Evolutionary conservation across 2,329 filamentous ascomycete genomes (phyloP).

Genomic region (Corinectria fuckeliana): DNA sequence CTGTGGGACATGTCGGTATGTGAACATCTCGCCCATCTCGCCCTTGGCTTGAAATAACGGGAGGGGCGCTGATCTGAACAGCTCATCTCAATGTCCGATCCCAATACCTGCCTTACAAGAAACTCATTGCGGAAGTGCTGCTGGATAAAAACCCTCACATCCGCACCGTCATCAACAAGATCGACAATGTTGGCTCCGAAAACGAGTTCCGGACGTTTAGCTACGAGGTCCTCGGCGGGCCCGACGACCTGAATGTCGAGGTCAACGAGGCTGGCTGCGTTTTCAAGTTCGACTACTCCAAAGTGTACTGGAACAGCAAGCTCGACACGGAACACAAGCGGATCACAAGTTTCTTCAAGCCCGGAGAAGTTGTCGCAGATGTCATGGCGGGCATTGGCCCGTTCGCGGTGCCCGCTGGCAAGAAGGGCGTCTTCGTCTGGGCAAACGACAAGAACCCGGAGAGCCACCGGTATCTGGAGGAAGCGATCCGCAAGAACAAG

Average conservation of each 20-base stretch:
- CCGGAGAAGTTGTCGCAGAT: slow-evolving; percentile 90
- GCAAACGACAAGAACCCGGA: slow-evolving; percentile 97
- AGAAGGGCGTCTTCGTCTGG: slow-evolving; percentile 90
- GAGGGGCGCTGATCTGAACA: slow-evolving; percentile 38
- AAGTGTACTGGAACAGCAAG: slow-evolving; percentile 97
- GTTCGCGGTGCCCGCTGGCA: slow-evolving; percentile 90
- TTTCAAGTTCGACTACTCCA: slow-evolving; percentile 94
- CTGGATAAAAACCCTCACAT: slow-evolving; percentile 87
- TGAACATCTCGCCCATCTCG: slow-evolving; percentile 14
- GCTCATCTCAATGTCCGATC: slow-evolving; percentile 91
- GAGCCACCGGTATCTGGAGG: slow-evolving; percentile 74
- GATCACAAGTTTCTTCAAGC: slow-evolving; percentile 75
- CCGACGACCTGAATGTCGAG: slow-evolving; percentile 82
- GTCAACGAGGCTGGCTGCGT: slow-evolving; percentile 81
- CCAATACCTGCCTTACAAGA: slow-evolving; percentile 83
- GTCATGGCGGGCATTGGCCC: slow-evolving; percentile 98
- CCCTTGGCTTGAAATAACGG: not conserved
- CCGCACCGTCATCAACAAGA: slow-evolving; percentile 94
- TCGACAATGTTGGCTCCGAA: slow-evolving; percentile 83
- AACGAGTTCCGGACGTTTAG: slow-evolving; percentile 90
- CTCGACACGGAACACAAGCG: slow-evolving; percentile 89
- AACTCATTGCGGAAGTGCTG: slow-evolving; percentile 83
- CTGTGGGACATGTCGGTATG: slow-evolving; percentile 84
- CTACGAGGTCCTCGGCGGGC: slow-evolving; percentile 87
- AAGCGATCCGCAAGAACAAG: slow-evolving; percentile 80